Evolutionary conservation across 805 yeast genomes (phyloP).

Genomic region (Geotrichum ghanense): DNA sequence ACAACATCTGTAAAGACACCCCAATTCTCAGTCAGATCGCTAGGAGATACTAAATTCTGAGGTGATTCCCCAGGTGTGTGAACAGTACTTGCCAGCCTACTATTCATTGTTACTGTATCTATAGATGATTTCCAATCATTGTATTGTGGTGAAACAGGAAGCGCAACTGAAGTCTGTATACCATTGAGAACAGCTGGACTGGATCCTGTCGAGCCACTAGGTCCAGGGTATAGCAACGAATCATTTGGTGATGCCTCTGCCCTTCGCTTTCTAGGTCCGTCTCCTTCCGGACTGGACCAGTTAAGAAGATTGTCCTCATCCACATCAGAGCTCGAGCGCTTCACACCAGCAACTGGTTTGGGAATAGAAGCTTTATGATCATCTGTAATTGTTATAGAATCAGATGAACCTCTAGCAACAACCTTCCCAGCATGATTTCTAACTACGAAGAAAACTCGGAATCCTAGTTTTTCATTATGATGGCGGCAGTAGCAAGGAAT

Average conservation of each 20-base stretch:
- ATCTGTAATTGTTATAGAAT: slow-evolving; percentile 85
- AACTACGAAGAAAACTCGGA: slow-evolving; percentile 37
- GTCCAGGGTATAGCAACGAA: neutral
- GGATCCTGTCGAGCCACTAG: neutral
- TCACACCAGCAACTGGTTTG: neutral
- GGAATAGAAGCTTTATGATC: slow-evolving; percentile 52
- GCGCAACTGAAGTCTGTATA: no score
- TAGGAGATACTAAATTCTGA: neutral
- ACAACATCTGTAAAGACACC: neutral
- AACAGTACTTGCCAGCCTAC: neutral
- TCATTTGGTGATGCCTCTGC: neutral
- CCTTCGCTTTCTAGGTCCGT: neutral
- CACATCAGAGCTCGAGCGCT: neutral
- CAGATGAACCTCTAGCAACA: slow-evolving; percentile 60
- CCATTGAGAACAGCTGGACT: no score
- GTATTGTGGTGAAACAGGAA: neutral
- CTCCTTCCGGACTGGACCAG: neutral
- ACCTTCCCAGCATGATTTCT: slow-evolving; percentile 50
- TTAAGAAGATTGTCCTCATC: neutral
- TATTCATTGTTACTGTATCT: neutral
- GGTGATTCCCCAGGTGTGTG: neutral
- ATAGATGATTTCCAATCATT: neutral
- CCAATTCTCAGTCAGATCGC: neutral
- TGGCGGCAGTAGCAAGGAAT: slow-evolving; percentile 94
- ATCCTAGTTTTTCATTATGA: slow-evolving; percentile 82